Conservation (phyloP, 768 basidiomycete genomes). For the Boletus fagicola region DNA sequence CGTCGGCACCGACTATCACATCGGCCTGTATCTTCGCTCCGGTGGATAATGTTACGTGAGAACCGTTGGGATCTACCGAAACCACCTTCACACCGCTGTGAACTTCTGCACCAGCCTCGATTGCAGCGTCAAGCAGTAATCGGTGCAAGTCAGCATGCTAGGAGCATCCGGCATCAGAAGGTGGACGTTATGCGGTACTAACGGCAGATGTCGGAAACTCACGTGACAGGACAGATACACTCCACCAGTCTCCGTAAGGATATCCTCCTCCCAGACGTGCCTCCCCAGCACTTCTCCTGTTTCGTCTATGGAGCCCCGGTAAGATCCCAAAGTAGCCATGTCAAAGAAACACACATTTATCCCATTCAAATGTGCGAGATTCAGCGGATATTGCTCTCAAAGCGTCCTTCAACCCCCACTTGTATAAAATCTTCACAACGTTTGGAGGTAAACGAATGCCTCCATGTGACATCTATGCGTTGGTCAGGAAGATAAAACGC, state of each 20-base stretch:
- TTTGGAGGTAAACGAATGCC: conserved; percentile 57
- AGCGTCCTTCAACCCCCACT: conserved; percentile 52
- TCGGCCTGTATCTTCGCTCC: conserved; percentile 49
- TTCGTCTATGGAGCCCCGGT: conserved; percentile 35
- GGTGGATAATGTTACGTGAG: conserved; percentile 37
- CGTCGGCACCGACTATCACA: conserved; percentile 62
- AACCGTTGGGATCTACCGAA: conserved; percentile 32
- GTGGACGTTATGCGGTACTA: background rate
- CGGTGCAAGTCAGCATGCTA: conserved; percentile 54
- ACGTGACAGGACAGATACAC: conserved; percentile 51
- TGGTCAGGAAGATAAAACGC: background rate
- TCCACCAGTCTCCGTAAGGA: conserved; percentile 48
- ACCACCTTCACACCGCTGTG: conserved; percentile 42
- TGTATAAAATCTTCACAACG: conserved; percentile 51
- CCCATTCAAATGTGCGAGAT: conserved; percentile 22
- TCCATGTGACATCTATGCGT: conserved; percentile 31
- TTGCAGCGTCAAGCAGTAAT: conserved; percentile 47
- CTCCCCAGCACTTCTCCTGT: conserved; percentile 44
- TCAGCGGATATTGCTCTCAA: conserved; percentile 37
- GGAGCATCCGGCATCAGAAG: background rate
- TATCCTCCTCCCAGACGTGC: conserved; percentile 47
- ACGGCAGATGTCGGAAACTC: conserved; percentile 15
- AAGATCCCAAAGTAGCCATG: background rate
- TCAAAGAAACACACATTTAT: conserved; percentile 25
- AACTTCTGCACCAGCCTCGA: conserved; percentile 47